Base-by-base conservation (phyloP, 441 rosid genomes). In the Codiaeum variegatum region DNA sequence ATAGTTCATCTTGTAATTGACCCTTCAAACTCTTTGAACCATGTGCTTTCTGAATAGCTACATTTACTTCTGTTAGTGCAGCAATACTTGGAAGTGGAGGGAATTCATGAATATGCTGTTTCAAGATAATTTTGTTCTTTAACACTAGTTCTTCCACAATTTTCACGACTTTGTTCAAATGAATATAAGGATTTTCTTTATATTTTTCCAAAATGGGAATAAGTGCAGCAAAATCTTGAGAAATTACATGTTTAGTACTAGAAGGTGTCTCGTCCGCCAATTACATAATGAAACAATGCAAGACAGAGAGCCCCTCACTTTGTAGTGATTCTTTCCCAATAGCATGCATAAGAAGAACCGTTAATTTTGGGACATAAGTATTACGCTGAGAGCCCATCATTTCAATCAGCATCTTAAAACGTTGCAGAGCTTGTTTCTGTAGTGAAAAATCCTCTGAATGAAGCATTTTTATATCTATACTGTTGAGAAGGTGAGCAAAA, bases 331-430 rank as follows among this genome's bases (percentile, higher is more conserved):
- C 99, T 82, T 88, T 96, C 66, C 75, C 85, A 77, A 93, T 86
- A 54, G 96, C 94, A 90, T 94, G 97, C 98, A 92, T 90, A 73
- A 96, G 97, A 83, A 96, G 96, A 81, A 96, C 98, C 94, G 94
- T 87, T 75, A 96, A 79, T 83, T 96, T 96, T 47, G 98, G 99
- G 77, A 94, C 93, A 80, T 93, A 91, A 69, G 98, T 93, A 78
- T 81, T 88, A 71, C 93, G 88, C 73, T 89, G 92, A 67, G 88
- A 88, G 71, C 98, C 98, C 97, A 96, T 96, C 96, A 93, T 87
- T 78, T 88, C 85, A 78, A 96, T 94, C 79, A 96, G 85, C 88
- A 96, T 87, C 82, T 92, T 89, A 67, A 96, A 93, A 61, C 98
- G 95, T 79, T 83, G 84, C 85, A 96, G 76, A 72, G 99, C 99